Conservation (phyloP, 768 basidiomycete genomes). For the Tephrocybe sp. region DNA sequence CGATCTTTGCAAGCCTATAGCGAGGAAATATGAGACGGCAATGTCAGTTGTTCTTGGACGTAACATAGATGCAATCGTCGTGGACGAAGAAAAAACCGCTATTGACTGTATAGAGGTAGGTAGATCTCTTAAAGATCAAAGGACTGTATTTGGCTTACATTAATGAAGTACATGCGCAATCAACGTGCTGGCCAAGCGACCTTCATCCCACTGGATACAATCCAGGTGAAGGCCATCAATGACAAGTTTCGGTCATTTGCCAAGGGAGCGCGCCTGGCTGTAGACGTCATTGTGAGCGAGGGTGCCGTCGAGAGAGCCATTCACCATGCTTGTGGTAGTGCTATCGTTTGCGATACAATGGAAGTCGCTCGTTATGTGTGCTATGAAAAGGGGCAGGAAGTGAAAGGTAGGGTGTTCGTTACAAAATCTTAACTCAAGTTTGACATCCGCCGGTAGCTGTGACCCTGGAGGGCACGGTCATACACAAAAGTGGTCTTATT, state of each 20-base stretch:
- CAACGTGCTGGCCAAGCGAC: constrained; percentile 96
- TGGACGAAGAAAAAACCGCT: constrained; percentile 95
- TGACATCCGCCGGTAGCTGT: constrained; percentile 60
- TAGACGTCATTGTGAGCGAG: constrained; percentile 84
- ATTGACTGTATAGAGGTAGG: constrained; percentile 96
- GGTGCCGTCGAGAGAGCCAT: constrained; percentile 90
- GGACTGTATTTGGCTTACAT: background rate
- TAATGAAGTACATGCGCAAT: constrained; percentile 82
- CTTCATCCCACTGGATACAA: constrained; percentile 97
- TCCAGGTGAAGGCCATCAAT: constrained; percentile 90
- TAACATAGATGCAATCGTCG: constrained; percentile 94
- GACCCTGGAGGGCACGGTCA: constrained; percentile 93
- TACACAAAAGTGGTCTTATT: constrained; percentile 96
- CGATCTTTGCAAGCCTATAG: constrained; percentile 93
- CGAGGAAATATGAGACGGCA: constrained; percentile 88
- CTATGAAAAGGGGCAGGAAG: constrained; percentile 94
- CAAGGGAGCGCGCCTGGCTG: constrained; percentile 82
- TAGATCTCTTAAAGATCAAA: constrained; percentile 11
- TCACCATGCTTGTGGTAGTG: constrained; percentile 94
- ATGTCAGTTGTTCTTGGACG: constrained; percentile 91
- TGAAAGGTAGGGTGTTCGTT: constrained; percentile 73
- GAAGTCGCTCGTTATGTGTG: constrained; percentile 88
- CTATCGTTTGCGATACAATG: constrained; percentile 94
- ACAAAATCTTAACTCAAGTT: background rate
- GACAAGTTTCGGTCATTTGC: constrained; percentile 94